Percentiles rank a stretch among this genome's conserved stretches.
Evolutionary conservation across 2,329 filamentous ascomycete genomes (phyloP).

Genomic region (Claviceps purpurea): DNA sequence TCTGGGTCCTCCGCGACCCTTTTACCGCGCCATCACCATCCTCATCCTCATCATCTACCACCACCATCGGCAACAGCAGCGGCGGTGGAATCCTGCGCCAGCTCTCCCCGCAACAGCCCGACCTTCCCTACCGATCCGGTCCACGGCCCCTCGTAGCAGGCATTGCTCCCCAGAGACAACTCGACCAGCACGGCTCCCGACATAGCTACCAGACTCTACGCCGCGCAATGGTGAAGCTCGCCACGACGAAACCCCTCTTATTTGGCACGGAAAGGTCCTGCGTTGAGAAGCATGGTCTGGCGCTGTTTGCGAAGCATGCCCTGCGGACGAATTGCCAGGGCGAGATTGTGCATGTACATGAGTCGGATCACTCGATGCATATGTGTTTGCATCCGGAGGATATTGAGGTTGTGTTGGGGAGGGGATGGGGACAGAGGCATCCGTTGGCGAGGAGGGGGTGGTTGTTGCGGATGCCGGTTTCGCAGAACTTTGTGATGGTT

Average conservation of each 20-base stretch:
- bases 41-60: constrained; percentile 9
- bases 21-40: constrained; percentile 44
- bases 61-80: neutral
- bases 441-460: constrained; percentile 54
- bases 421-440: constrained; percentile 66
- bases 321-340: constrained; percentile 60
- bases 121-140: constrained; percentile 48
- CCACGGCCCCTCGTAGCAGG: constrained; percentile 55
- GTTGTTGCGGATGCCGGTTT: constrained; percentile 51
- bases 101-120: constrained; percentile 7
- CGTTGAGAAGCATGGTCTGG: constrained; percentile 71
- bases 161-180: constrained; percentile 71
- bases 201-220: constrained; percentile 43
- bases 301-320: constrained; percentile 54
- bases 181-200: constrained; percentile 48
- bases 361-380: constrained; percentile 64
- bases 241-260: constrained; percentile 26
- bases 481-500: constrained; percentile 64
- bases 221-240: constrained; percentile 37
- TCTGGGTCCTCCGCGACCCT: constrained; percentile 61
- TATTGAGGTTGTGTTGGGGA: constrained; percentile 55
- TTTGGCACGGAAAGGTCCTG: constrained; percentile 56
- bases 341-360: constrained; percentile 74
- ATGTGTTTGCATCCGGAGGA: constrained; percentile 70
- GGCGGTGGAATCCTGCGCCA: constrained; percentile 39